Evolutionary conservation across 139 green algal genomes (phyloP), one percentile per base, ranked within the genome.

Genomic region (Marvania coccoides): DNA sequence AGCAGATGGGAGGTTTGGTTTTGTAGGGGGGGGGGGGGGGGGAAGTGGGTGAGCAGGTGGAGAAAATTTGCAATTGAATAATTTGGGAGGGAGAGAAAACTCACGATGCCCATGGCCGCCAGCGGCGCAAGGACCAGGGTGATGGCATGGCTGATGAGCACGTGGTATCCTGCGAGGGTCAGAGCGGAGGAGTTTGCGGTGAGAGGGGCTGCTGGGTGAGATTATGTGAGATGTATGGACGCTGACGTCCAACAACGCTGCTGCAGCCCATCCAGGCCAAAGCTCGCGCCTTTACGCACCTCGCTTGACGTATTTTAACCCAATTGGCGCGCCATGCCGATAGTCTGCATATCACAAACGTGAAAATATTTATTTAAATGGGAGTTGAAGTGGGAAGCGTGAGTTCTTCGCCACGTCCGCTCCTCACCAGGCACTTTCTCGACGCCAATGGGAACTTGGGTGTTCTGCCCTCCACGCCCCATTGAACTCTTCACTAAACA

Each of bases 251-350:
- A n/a, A n/a, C n/a, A n/a, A n/a, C n/a, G n/a, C n/a, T n/a, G n/a
- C n/a, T n/a, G n/a, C n/a, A n/a, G n/a, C n/a, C n/a, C n/a, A n/a
- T n/a, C n/a, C n/a, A n/a, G n/a, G n/a, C n/a, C n/a, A n/a, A n/a
- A n/a, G n/a, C n/a, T n/a, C n/a, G n/a, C n/a, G n/a, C n/a, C 15
- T 13, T 36, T 8, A 26, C 53, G 34, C 47, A 63, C 67, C 59
- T 9, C 88, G 80, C 59, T 89, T 92, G 47, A 97, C 91, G 69
- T 98, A 93, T 47, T 95, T 96, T 1, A 96, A 60, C 0, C 79
- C 87, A 3, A 97, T 61, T 38, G 71, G 70, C 1, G 45, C 63
- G 31, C 75, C 64, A 39, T 77, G 65, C 23, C 78, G 68, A 36
- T 84, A 86, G 47, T 86, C 79, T 86, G 66, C 76, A 64, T 5